phyloP scores from a whole-genome alignment of 2,329 filamentous ascomycete species.

The Sporothrix inflata region DNA sequence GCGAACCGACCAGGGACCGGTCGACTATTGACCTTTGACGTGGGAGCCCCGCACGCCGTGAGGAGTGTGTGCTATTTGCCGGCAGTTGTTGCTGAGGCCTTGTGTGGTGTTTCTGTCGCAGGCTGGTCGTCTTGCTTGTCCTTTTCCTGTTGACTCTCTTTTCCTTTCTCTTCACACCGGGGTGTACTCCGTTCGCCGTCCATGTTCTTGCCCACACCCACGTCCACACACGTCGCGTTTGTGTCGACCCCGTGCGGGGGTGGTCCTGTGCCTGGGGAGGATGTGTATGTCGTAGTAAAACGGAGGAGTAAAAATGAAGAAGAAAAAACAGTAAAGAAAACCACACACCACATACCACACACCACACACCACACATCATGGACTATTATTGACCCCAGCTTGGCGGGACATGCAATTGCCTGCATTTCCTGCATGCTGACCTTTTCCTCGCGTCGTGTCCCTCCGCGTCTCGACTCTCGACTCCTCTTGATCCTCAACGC shows the following conservation, averaged over 20 bases:
- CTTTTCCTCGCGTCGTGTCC: background rate
- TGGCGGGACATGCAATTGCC: background rate
- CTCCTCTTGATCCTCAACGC: background rate
- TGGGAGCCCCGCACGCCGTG: constrained; percentile 7
- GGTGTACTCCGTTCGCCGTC: background rate
- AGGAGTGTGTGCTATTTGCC: background rate
- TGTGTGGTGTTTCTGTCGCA: background rate
- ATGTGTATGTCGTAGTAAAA: too few relatives aligned
- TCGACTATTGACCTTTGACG: background rate
- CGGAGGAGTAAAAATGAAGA: too few relatives aligned
- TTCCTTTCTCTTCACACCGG: background rate
- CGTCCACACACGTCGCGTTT: background rate
- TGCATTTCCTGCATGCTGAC: background rate
- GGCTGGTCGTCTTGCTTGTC: background rate
- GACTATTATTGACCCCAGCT: constrained; percentile 3
- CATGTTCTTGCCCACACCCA: background rate
- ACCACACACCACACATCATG: background rate
- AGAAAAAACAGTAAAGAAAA: background rate
- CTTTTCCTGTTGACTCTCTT: background rate
- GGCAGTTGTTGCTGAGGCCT: background rate
- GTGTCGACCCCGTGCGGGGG: constrained; percentile 2
- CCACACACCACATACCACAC: background rate
- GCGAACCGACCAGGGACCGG: background rate
- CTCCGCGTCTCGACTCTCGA: background rate
- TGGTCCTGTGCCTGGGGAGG: background rate